Evolutionary conservation across 768 basidiomycete species (phyloP).

Genomic region (Auriculariales sp.): DNA sequence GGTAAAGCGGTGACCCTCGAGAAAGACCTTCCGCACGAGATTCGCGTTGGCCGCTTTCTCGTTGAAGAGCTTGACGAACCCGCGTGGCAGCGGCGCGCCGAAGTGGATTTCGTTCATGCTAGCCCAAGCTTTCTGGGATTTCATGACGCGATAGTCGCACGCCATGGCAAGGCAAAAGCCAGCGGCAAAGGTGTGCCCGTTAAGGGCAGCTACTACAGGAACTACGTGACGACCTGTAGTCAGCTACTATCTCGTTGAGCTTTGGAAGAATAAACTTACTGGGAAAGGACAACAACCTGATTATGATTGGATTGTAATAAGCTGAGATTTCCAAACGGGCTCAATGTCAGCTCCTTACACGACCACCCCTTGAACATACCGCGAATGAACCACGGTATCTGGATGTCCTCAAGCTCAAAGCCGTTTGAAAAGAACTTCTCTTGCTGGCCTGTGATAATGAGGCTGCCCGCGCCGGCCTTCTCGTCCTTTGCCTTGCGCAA

Average conservation of each 20-base stretch:
- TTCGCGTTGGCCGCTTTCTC: slow-evolving; percentile 15
- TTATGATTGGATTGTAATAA: slow-evolving; percentile 17
- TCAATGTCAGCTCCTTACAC: not conserved
- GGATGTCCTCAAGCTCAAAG: slow-evolving; percentile 5
- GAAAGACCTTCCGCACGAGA: slow-evolving; percentile 18
- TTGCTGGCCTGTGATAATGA: slow-evolving; percentile 9
- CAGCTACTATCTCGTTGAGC: not conserved
- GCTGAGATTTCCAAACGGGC: slow-evolving; percentile 4
- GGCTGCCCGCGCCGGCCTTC: slow-evolving; percentile 6
- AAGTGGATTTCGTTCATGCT: slow-evolving; percentile 30
- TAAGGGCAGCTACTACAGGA: slow-evolving; percentile 12
- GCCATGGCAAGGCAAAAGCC: slow-evolving; percentile 25
- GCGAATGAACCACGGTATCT: slow-evolving; percentile 1
- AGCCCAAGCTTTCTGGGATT: slow-evolving; percentile 16
- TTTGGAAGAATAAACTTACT: slow-evolving; percentile 1
- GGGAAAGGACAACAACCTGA: slow-evolving; percentile 13
- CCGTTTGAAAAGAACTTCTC: slow-evolving; percentile 12
- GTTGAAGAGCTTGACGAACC: slow-evolving; percentile 18
- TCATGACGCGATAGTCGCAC: slow-evolving; percentile 21
- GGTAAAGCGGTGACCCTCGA: slow-evolving; percentile 22
- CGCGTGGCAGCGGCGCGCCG: slow-evolving; percentile 24
- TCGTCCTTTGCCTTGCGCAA: slow-evolving; percentile 1
- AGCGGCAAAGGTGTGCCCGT: slow-evolving; percentile 25
- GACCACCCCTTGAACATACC: slow-evolving; percentile 7
- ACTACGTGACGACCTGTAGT: slow-evolving; percentile 1